A percentile compares a stretch with the other conserved stretches of the same genome.
Evolutionary conservation across 1,284 basidiomycete genomes (phyloP).

Genomic region (Ceratobasidium sp.): DNA sequence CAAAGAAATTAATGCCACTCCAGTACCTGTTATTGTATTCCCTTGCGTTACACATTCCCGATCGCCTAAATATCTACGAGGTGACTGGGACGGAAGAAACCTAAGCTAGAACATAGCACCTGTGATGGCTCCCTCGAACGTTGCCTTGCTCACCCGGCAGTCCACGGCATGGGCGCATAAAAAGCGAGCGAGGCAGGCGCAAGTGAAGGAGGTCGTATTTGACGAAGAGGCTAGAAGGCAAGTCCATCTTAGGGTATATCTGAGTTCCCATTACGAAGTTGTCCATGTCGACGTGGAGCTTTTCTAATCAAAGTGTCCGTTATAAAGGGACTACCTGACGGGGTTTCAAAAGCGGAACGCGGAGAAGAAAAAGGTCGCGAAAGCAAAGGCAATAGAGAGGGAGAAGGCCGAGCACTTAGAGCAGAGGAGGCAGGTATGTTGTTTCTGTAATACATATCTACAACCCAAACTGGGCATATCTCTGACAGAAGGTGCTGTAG

Average conservation of each 20-base stretch:
- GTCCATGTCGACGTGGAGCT: no score
- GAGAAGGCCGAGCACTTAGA: constrained; percentile 79
- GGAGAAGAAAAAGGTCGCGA: constrained; percentile 77
- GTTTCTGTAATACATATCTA: background rate
- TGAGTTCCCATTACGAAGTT: no score
- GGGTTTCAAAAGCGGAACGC: constrained; percentile 90
- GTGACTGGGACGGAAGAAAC: background rate
- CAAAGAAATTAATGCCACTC: background rate
- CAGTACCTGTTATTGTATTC: background rate
- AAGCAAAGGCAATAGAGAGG: constrained; percentile 73
- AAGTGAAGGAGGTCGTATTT: constrained; percentile 79
- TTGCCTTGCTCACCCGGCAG: constrained; percentile 70
- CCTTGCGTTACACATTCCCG: no score
- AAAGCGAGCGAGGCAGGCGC: constrained; percentile 67
- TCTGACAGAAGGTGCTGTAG: constrained; percentile 59
- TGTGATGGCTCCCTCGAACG: constrained; percentile 61
- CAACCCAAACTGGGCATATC: background rate
- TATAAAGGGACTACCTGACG: constrained; percentile 80
- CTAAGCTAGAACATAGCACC: background rate
- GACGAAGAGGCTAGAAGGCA: constrained; percentile 82
- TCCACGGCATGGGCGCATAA: constrained; percentile 74
- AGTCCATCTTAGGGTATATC: constrained; percentile 48
- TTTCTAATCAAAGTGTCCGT: constrained; percentile 34
- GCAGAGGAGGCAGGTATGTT: constrained; percentile 73
- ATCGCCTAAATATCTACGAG: no score